Conservation (phyloP, 1,284 basidiomycete species). For the Tilletia indica region DNA sequence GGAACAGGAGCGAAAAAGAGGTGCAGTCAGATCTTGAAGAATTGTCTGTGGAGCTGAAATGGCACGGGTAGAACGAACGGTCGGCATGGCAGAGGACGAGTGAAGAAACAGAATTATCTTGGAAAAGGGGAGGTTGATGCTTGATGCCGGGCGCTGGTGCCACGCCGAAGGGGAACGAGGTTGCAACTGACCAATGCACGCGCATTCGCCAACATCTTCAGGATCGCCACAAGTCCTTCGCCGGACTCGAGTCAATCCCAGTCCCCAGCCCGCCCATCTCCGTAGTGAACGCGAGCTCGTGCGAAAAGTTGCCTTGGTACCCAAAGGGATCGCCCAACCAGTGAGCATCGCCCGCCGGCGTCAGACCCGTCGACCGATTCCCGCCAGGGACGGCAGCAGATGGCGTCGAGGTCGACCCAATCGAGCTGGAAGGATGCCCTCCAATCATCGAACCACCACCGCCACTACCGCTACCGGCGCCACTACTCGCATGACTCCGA, state of each 20-base stretch:
- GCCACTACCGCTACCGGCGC: not conserved
- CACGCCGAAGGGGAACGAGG: too few species aligned
- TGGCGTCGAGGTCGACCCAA: not conserved
- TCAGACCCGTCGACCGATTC: not conserved
- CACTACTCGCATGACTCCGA: not conserved
- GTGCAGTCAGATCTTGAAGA: too few species aligned
- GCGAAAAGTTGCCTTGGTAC: conserved; percentile 24
- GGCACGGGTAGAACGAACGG: too few species aligned
- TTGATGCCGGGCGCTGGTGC: too few species aligned
- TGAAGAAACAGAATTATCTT: too few species aligned
- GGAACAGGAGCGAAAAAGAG: too few species aligned
- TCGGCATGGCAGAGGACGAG: too few species aligned
- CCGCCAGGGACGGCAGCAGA: not conserved
- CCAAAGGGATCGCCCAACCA: conserved; percentile 29
- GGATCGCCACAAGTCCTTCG: not conserved
- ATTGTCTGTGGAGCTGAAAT: too few species aligned
- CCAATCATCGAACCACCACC: not conserved
- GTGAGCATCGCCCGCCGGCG: not conserved
- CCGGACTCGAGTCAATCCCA: conserved; percentile 15
- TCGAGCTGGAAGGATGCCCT: not conserved
- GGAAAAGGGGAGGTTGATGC: too few species aligned
- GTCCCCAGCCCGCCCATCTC: conserved; percentile 17
- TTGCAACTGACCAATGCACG: too few species aligned
- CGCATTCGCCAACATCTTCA: too few species aligned
- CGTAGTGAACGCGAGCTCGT: conserved; percentile 23